Evolutionary conservation across 2,329 filamentous ascomycete species (phyloP).

Genomic region (Cladophialophora yegresii): DNA sequence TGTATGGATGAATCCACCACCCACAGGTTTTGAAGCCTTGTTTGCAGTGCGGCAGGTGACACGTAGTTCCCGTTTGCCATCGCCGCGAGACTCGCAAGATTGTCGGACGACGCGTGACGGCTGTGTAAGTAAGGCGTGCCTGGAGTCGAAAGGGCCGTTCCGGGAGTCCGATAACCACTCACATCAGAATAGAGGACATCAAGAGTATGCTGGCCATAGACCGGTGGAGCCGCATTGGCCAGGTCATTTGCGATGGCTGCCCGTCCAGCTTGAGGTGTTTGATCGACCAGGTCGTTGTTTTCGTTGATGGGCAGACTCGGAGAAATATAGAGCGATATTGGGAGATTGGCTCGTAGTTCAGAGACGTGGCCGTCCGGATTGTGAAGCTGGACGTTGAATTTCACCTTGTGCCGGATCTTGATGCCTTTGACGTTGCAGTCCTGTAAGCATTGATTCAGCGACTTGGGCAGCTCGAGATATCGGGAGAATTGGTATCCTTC

Average conservation of each 20-base stretch:
- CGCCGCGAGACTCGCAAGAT: constrained; percentile 64
- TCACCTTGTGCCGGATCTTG: constrained; percentile 89
- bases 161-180: constrained; percentile 82
- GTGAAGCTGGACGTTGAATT: constrained; percentile 84
- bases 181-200: constrained; percentile 90
- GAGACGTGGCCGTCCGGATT: constrained; percentile 95
- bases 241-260: constrained; percentile 58
- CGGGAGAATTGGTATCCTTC: constrained; percentile 63
- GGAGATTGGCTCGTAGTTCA: constrained; percentile 79
- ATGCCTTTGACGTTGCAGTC: constrained; percentile 87
- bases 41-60: constrained; percentile 67
- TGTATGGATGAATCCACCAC: constrained; percentile 35
- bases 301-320: constrained; percentile 88
- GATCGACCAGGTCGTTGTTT: constrained; percentile 73
- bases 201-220: constrained; percentile 85
- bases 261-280: constrained; percentile 55
- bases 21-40: constrained; percentile 62
- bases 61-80: constrained; percentile 58
- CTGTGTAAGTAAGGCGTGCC: constrained; percentile 74
- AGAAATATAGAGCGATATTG: constrained; percentile 92
- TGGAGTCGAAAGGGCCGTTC: constrained; percentile 63
- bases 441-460: constrained; percentile 79
- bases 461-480: constrained; percentile 72
- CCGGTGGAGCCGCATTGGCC: constrained; percentile 75
- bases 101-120: constrained; percentile 76